phyloP scores from a whole-genome alignment of 768 basidiomycete species.

The Suillus decipiens region DNA sequence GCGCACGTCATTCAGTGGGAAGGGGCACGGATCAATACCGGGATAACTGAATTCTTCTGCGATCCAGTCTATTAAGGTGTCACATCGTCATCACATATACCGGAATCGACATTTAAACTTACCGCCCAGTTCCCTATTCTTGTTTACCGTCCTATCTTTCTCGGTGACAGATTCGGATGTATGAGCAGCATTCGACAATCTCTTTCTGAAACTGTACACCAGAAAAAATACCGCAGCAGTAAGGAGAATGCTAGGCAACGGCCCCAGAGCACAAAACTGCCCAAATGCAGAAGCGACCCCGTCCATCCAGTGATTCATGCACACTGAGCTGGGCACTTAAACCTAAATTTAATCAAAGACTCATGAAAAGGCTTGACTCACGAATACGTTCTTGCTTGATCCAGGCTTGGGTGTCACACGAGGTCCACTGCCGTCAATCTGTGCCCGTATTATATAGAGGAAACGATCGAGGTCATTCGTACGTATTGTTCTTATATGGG shows the following conservation, averaged over 20 bases:
- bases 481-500: not conserved
- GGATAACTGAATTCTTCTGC: constrained; percentile 56
- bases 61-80: constrained; percentile 47
- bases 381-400: not conserved
- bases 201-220: constrained; percentile 4
- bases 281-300: not conserved
- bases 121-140: constrained; percentile 27
- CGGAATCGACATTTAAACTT: not conserved
- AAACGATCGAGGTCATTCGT: not conserved
- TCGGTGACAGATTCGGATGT: not conserved
- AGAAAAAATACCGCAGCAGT: not conserved
- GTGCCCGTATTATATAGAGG: not conserved
- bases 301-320: not conserved
- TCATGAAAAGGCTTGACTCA: not conserved
- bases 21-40: constrained; percentile 40
- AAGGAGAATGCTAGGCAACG: not conserved
- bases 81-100: not conserved
- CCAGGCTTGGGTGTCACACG: not conserved
- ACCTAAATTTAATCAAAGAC: not conserved
- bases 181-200: not conserved
- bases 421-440: constrained; percentile 4
- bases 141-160: constrained; percentile 19
- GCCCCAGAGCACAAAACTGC: constrained; percentile 1
- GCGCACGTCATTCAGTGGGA: constrained; percentile 43
- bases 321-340: not conserved